Evolutionary conservation across 1,139 yeast genomes (phyloP).

Genomic region (Blastobotrys malaysiensis): DNA sequence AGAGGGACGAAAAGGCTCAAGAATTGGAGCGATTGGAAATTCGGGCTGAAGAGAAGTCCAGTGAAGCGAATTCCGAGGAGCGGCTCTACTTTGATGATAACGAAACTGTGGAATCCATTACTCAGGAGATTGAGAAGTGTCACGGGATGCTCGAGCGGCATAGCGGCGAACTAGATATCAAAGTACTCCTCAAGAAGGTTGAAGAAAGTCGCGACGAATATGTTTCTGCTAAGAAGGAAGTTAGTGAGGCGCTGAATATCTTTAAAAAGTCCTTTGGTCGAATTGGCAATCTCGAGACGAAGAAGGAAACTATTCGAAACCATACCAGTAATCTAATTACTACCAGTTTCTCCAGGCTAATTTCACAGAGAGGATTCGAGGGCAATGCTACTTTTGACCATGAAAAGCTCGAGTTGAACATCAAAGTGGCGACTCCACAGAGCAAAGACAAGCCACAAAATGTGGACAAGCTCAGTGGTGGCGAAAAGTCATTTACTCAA

Average conservation of each 20-base stretch:
- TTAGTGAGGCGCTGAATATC: neutral
- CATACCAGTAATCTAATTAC: neutral
- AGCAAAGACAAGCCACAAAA: constrained; percentile 62
- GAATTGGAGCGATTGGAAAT: constrained; percentile 1
- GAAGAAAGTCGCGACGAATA: constrained; percentile 5
- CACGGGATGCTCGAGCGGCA: constrained; percentile 4
- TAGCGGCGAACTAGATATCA: constrained; percentile 6
- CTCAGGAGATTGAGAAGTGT: constrained; percentile 7
- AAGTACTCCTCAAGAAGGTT: constrained; percentile 2
- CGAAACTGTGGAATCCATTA: constrained; percentile 9
- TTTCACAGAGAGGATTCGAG: constrained; percentile 53
- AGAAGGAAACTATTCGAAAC: neutral
- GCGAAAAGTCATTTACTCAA: constrained; percentile 93
- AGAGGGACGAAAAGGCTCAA: neutral
- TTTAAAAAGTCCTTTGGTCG: neutral
- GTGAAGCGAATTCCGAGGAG: neutral
- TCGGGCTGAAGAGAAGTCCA: neutral
- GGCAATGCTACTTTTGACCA: constrained; percentile 68
- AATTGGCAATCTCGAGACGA: neutral
- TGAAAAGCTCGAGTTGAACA: constrained; percentile 35
- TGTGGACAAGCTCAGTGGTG: constrained; percentile 87
- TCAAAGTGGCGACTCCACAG: constrained; percentile 31
- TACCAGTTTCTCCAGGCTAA: constrained; percentile 9
- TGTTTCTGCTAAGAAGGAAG: neutral
- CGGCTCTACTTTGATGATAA: constrained; percentile 1